Evolutionary conservation across 2,329 filamentous ascomycete genomes (phyloP).

Genomic region (Colletotrichum sp.): DNA sequence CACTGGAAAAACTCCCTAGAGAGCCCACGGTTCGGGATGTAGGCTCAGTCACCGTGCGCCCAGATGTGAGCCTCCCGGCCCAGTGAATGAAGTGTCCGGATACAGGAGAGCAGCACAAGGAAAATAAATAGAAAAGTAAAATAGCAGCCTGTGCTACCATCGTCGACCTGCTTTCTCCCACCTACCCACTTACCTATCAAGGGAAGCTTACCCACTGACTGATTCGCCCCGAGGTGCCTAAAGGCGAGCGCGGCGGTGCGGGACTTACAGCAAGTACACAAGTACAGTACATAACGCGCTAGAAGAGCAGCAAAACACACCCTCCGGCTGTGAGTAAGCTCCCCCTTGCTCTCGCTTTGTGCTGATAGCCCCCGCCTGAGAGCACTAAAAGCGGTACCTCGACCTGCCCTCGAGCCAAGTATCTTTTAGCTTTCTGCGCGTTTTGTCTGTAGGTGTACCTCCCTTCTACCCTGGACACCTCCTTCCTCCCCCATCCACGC

Average conservation of each 20-base stretch:
- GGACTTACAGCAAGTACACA: constrained; percentile 6
- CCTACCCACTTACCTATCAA: constrained; percentile 13
- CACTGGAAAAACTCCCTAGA: neutral
- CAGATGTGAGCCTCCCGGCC: neutral
- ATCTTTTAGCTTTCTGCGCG: neutral
- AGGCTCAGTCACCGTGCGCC: neutral
- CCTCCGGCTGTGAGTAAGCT: constrained; percentile 16
- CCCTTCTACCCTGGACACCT: neutral
- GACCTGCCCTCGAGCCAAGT: constrained; percentile 3
- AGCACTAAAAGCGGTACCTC: neutral
- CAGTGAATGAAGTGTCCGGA: neutral
- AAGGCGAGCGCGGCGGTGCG: constrained; percentile 15
- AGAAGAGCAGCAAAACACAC: neutral
- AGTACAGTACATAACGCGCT: constrained; percentile 9
- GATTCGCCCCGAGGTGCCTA: constrained; percentile 12
- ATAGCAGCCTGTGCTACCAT: neutral
- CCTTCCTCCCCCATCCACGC: neutral
- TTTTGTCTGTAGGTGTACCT: neutral
- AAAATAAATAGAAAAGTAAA: neutral
- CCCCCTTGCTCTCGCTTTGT: constrained; percentile 5
- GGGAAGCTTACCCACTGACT: constrained; percentile 17
- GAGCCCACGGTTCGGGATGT: neutral
- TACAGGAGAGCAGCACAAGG: neutral
- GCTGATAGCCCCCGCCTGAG: neutral
- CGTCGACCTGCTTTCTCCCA: neutral